Evolutionary conservation across 2,329 filamentous ascomycete species (phyloP).

Genomic region (Mycosphaerella sp.): DNA sequence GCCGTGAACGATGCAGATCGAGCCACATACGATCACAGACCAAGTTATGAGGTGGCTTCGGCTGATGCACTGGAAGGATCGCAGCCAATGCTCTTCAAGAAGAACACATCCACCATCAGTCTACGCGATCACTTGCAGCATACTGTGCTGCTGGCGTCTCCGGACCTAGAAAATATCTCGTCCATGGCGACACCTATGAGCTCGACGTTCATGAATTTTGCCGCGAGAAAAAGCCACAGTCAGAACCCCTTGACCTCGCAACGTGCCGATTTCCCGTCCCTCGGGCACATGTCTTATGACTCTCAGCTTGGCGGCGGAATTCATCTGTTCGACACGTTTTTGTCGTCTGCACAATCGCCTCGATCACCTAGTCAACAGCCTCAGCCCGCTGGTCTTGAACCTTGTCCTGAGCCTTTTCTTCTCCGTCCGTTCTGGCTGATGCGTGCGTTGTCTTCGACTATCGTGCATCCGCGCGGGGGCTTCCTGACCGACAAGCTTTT

Average conservation of each 20-base stretch:
- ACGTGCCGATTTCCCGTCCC: constrained; percentile 43
- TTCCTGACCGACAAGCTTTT: constrained; percentile 91
- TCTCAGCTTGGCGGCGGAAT: constrained; percentile 62
- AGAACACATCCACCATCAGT: constrained; percentile 53
- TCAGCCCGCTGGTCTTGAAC: constrained; percentile 73
- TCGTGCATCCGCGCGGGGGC: constrained; percentile 83
- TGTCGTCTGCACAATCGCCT: constrained; percentile 28
- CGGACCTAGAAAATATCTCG: constrained; percentile 55
- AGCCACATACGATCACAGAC: constrained; percentile 18
- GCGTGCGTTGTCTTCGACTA: constrained; percentile 86
- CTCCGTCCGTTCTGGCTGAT: constrained; percentile 98
- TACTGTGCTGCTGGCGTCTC: constrained; percentile 61
- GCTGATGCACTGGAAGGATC: constrained; percentile 21
- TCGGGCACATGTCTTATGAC: constrained; percentile 41
- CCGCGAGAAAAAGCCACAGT: constrained; percentile 29
- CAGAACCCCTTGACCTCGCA: constrained; percentile 30
- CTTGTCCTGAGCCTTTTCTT: constrained; percentile 81
- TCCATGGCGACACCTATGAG: constrained; percentile 69
- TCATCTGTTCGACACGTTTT: constrained; percentile 67
- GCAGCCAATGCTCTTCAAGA: constrained; percentile 36
- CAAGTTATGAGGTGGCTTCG: constrained; percentile 24
- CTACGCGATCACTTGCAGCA: constrained; percentile 55
- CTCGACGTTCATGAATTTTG: constrained; percentile 55
- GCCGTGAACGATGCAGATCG: constrained; percentile 13
- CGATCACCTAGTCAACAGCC: constrained; percentile 40